Conservation (phyloP, 768 basidiomycete species). For the Russula emetica region DNA sequence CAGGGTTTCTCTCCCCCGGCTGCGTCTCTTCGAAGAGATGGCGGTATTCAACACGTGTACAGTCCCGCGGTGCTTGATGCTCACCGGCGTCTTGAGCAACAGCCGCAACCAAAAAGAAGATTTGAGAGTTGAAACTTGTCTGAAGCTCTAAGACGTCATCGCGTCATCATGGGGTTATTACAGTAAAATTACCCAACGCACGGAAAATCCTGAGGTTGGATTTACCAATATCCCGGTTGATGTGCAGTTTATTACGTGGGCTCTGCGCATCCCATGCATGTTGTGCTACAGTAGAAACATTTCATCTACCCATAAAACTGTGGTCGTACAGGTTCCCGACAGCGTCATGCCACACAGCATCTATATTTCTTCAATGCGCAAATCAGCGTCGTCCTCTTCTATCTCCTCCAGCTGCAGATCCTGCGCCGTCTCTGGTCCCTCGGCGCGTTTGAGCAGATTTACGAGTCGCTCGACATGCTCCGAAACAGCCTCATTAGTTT, state of each 20-base stretch:
- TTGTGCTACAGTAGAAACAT: background rate
- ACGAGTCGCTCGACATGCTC: slow-evolving; percentile 89
- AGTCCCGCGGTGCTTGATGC: too few species aligned
- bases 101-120: background rate
- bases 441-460: slow-evolving; percentile 74
- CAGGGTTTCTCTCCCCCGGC: background rate
- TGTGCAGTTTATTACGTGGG: too few species aligned
- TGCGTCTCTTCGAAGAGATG: background rate
- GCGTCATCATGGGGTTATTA: too few species aligned
- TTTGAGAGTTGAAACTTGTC: background rate
- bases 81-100: too few species aligned
- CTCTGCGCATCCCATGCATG: too few species aligned
- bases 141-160: background rate
- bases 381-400: slow-evolving; percentile 51
- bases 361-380: slow-evolving; percentile 70
- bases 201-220: too few species aligned
- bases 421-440: slow-evolving; percentile 48
- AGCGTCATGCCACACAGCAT: background rate
- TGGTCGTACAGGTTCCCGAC: background rate
- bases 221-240: too few species aligned
- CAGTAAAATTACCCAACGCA: too few species aligned
- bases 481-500: slow-evolving; percentile 76
- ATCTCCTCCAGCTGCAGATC: slow-evolving; percentile 35
- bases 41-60: background rate
- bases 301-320: background rate